Evolutionary conservation across 192 early-diverging fungal genomes (phyloP).

Genomic region (Coemansia pectinata): DNA sequence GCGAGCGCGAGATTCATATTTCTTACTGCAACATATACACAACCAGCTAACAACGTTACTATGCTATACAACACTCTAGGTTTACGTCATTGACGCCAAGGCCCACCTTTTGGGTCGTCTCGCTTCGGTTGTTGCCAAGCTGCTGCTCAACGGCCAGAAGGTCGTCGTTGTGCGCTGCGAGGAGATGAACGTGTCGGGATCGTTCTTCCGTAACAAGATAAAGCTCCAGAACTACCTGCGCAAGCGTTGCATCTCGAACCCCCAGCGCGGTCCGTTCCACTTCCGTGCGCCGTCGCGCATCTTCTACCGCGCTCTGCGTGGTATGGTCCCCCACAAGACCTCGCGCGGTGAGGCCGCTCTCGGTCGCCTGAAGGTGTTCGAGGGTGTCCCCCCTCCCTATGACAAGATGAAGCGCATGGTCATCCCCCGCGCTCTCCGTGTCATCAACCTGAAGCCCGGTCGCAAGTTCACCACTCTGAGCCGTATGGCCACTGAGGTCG

Average conservation of each 20-base stretch:
- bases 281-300: constrained; percentile 97
- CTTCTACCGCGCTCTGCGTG: constrained; percentile 96
- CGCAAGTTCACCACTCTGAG: constrained; percentile 97
- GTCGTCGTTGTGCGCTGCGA: constrained; percentile 98
- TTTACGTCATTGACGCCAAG: constrained; percentile 98
- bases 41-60: background rate
- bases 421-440: constrained; percentile 94
- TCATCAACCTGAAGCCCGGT: constrained; percentile 94
- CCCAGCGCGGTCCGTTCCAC: constrained; percentile 95
- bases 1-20: background rate
- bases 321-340: constrained; percentile 99
- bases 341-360: constrained; percentile 96
- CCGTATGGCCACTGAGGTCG: constrained; percentile 92
- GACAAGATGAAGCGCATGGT: constrained; percentile 98
- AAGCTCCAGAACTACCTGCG: constrained; percentile 95
- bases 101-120: constrained; percentile 98
- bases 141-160: constrained; percentile 96
- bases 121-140: constrained; percentile 97
- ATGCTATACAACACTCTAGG: constrained; percentile 56
- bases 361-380: constrained; percentile 98
- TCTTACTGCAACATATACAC: background rate
- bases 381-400: constrained; percentile 97
- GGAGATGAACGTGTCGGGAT: constrained; percentile 97
- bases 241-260: constrained; percentile 98
- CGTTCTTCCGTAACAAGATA: constrained; percentile 99